Evolutionary conservation across 176 grass and related monocot species (phyloP), one percentile per base, ranked within the genome.

Genomic region (Lolium rigidum): DNA sequence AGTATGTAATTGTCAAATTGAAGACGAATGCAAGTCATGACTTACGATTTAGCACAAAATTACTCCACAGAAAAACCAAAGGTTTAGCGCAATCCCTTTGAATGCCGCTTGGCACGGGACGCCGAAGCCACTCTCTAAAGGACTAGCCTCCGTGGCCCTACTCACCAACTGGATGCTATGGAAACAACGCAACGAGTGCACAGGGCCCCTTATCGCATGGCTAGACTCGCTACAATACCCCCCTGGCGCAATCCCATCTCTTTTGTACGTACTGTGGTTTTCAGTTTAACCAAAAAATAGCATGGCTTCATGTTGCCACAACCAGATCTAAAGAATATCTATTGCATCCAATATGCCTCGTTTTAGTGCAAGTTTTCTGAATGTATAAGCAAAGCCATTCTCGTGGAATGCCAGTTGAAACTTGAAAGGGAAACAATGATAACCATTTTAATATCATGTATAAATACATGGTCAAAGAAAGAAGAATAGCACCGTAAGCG

Each of bases 381-480:
- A 57, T 26, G 54, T 41, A 79, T 65, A 72, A 80, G 59, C 65
- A 89, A 64, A 35, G 5, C 46, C 64, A 15, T 71, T 83, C 76
- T 48, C 65, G 28, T 2, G 12, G 58, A 83, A 49, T 68, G 78
- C 22, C 35, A 68, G 52, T 46, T 86, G 47, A 78, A 49, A 86
- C n/a, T 55, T 82, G 55, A 78, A 50, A 86, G 16, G 31, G 16
- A 82, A 68, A 44, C 20, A 14, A 57, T 63, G 5, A 77, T 12
- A 11, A 77, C 37, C 16, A 5, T 72, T 72, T 82, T 76, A 15
- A 82, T 44, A 55, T 82, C 31, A 62, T 71, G 24, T 3, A 63
- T 17, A 74, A 84, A 25, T 22, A 86, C 43, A 70, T 70, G 60
- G 31, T 25, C 10, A 70, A 82, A 84, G 47, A 5, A 80, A 86